Percentiles rank a stretch among this genome's conserved stretches.
Conservation (phyloP, 306 rosid species). For the Alnus rubra region DNA sequence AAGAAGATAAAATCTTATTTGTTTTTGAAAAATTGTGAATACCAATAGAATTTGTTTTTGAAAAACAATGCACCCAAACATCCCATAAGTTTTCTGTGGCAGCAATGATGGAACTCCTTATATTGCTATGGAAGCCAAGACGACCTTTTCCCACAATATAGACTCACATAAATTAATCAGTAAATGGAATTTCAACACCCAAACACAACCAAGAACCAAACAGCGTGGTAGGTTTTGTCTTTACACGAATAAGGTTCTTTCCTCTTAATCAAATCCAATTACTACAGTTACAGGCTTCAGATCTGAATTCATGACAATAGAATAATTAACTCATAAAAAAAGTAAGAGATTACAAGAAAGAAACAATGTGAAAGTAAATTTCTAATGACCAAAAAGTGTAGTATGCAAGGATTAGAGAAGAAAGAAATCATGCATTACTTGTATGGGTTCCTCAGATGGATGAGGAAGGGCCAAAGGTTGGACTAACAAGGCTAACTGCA, state of each 20-base stretch:
- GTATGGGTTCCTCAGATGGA: constrained; percentile 93
- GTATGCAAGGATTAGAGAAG: constrained; percentile 11
- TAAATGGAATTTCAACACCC: neutral
- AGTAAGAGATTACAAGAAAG: neutral
- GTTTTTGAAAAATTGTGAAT: too few species aligned
- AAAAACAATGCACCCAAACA: too few species aligned
- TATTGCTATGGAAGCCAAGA: neutral
- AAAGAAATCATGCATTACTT: constrained; percentile 46
- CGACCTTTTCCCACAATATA: neutral
- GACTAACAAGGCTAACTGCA: constrained; percentile 94
- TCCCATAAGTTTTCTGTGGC: too few species aligned
- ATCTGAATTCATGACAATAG: constrained; percentile 4
- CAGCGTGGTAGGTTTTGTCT: neutral
- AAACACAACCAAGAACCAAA: neutral
- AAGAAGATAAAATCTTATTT: too few species aligned
- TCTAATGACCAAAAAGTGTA: constrained; percentile 19
- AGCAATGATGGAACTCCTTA: neutral
- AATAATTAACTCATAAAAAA: neutral
- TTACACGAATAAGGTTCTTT: neutral
- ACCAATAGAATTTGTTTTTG: too few species aligned
- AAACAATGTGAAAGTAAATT: neutral
- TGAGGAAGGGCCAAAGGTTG: constrained; percentile 98
- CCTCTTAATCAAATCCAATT: neutral
- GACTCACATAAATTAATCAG: neutral
- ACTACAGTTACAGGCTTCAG: neutral